These are phyloP conservation scores for Aspergillus taichungensis DNA, from an alignment of 495 filamentous ascomycete genomes.

Conservation along the genomic window DNA sequence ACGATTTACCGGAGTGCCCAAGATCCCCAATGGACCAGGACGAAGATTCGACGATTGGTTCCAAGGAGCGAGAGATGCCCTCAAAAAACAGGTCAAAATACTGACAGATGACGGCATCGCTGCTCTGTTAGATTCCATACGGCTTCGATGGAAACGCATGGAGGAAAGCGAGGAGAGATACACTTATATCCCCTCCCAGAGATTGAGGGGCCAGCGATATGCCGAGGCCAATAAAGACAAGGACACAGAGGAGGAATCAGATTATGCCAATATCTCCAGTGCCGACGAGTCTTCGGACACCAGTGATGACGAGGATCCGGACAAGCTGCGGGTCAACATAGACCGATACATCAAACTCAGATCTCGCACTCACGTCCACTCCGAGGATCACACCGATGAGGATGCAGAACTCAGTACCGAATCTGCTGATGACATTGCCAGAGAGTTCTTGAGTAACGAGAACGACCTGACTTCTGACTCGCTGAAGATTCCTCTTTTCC, in stretches of 20 bases:
- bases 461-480: conserved; percentile 7
- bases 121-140: conserved; percentile 21
- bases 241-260: neutral
- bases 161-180: conserved; percentile 10
- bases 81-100: conserved; percentile 33
- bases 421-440: too few species aligned
- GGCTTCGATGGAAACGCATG: conserved; percentile 13
- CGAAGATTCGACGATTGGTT: conserved; percentile 49
- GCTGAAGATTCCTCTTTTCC: conserved; percentile 34
- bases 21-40: conserved; percentile 27
- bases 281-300: conserved; percentile 5
- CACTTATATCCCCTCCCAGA: conserved; percentile 25
- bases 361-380: neutral
- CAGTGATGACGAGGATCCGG: conserved; percentile 5
- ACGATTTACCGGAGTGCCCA: conserved; percentile 42
- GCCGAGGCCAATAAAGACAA: neutral
- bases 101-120: conserved; percentile 19
- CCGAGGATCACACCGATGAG: neutral
- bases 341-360: neutral
- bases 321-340: neutral
- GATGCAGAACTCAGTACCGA: too few species aligned
- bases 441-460: neutral
- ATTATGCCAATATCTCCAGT: conserved; percentile 12
- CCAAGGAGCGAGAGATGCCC: conserved; percentile 24
- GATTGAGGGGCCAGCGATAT: conserved; percentile 21